A percentile compares a stretch with the other conserved stretches of the same genome.
Evolutionary conservation across 352 stramenopile genomes (phyloP).

Genomic region (Phytophthora sansomeana): DNA sequence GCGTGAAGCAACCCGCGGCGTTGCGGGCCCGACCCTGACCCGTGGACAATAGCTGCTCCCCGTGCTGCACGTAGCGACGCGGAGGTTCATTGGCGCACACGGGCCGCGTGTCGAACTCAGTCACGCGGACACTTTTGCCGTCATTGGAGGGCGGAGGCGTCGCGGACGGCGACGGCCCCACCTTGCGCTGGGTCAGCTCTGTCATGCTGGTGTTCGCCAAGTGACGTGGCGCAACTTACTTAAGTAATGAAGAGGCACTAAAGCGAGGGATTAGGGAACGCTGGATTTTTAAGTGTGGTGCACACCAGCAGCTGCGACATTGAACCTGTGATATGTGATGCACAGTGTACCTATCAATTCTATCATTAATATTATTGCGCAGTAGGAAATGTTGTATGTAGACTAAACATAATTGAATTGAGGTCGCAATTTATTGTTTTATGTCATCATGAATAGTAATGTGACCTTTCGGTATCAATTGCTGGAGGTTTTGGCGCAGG

Average conservation of each 20-base stretch:
- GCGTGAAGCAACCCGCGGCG: conserved; percentile 38
- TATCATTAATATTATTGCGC: no score
- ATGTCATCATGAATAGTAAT: not conserved
- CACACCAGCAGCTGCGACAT: conserved; percentile 18
- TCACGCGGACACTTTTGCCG: conserved; percentile 43
- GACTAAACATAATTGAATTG: not conserved
- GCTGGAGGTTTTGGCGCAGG: not conserved
- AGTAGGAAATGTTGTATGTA: not conserved
- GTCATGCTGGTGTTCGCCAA: conserved; percentile 19
- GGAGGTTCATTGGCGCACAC: conserved; percentile 59
- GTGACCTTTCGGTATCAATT: not conserved
- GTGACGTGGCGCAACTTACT: conserved; percentile 9
- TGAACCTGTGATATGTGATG: no score
- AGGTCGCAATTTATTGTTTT: not conserved
- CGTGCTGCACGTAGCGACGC: conserved; percentile 55
- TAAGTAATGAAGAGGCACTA: not conserved
- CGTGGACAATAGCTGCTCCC: conserved; percentile 40
- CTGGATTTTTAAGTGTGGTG: conserved; percentile 30
- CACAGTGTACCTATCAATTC: conserved; percentile 4
- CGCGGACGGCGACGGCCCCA: conserved; percentile 23
- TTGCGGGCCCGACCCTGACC: conserved; percentile 18
- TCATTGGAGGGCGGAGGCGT: conserved; percentile 21
- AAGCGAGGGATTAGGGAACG: not conserved
- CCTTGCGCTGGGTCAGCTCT: conserved; percentile 69
- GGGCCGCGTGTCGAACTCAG: conserved; percentile 68